Percentiles rank a stretch among this genome's conserved stretches.
Conservation (phyloP, 192 early-diverging fungal genomes). For the Rhizoclosmatium sp. region DNA sequence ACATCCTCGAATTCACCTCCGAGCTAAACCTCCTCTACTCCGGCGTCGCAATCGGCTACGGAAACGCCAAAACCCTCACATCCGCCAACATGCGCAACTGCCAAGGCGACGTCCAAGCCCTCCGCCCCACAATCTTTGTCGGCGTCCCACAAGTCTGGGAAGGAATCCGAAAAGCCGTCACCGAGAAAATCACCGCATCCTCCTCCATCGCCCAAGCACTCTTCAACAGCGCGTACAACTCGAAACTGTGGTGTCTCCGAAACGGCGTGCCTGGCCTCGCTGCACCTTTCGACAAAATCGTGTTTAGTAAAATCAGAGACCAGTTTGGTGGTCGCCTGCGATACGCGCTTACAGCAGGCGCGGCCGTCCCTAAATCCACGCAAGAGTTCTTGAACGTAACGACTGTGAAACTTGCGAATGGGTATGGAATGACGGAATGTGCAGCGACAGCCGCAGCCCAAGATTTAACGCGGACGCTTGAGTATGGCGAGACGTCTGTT, state of each 20-base stretch:
- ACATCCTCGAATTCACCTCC: constrained; percentile 88
- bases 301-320: constrained; percentile 84
- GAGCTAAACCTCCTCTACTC: constrained; percentile 72
- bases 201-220: constrained; percentile 66
- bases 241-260: constrained; percentile 73
- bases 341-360: constrained; percentile 87
- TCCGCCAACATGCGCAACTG: constrained; percentile 70
- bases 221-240: constrained; percentile 75
- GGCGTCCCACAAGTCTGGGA: constrained; percentile 85
- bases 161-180: constrained; percentile 80
- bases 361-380: constrained; percentile 83
- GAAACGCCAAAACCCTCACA: constrained; percentile 68
- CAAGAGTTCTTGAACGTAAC: constrained; percentile 83
- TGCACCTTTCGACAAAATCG: constrained; percentile 70
- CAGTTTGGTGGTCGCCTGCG: constrained; percentile 83
- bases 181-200: constrained; percentile 63
- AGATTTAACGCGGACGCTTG: constrained; percentile 59
- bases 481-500: constrained; percentile 49
- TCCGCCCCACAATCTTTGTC: constrained; percentile 70
- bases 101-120: constrained; percentile 72
- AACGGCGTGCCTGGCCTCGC: constrained; percentile 72
- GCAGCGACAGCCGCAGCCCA: constrained; percentile 63
- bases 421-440: constrained; percentile 88
- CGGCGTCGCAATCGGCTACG: constrained; percentile 72
- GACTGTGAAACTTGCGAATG: constrained; percentile 81